phyloP scores from a whole-genome alignment of 2,329 filamentous ascomycete genomes.

The Chlorencoelia australis region DNA sequence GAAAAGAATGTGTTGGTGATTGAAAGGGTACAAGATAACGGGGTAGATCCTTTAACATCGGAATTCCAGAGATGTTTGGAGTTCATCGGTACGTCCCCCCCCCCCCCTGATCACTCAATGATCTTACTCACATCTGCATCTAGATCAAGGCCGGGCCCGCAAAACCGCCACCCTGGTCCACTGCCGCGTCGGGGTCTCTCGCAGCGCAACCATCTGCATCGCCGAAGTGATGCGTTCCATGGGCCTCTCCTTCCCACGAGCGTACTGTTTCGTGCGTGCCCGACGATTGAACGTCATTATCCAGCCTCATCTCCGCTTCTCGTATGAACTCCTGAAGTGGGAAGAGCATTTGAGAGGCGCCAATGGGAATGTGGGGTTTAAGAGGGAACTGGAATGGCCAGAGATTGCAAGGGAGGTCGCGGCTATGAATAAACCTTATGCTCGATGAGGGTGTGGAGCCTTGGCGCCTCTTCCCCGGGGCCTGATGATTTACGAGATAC shows the following conservation, averaged over 20 bases:
- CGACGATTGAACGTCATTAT: constrained; percentile 94
- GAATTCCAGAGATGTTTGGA: constrained; percentile 79
- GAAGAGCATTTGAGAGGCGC: constrained; percentile 61
- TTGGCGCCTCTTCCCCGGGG: too few relatives aligned
- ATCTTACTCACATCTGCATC: constrained; percentile 8
- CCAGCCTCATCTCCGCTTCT: constrained; percentile 89
- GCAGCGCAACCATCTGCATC: constrained; percentile 95
- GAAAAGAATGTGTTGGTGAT: constrained; percentile 69
- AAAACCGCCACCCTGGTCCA: constrained; percentile 86
- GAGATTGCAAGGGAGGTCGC: constrained; percentile 85
- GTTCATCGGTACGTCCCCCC: constrained; percentile 71
- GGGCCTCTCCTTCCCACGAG: constrained; percentile 74
- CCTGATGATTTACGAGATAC: too few relatives aligned
- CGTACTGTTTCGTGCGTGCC: constrained; percentile 93
- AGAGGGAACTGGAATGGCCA: constrained; percentile 82
- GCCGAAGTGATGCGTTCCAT: constrained; percentile 91
- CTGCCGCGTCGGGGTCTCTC: constrained; percentile 89
- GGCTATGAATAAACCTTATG: constrained; percentile 91
- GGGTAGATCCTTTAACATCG: constrained; percentile 80
- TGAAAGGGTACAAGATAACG: constrained; percentile 88
- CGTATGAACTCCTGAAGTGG: constrained; percentile 93
- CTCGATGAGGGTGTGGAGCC: constrained; percentile 41
- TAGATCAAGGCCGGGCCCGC: constrained; percentile 68
- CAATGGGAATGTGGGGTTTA: constrained; percentile 37
- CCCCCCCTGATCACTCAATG: constrained; percentile 1